Base-by-base conservation (phyloP, 1,139 yeast species). In the Nakaseomyces sp. region DNA sequence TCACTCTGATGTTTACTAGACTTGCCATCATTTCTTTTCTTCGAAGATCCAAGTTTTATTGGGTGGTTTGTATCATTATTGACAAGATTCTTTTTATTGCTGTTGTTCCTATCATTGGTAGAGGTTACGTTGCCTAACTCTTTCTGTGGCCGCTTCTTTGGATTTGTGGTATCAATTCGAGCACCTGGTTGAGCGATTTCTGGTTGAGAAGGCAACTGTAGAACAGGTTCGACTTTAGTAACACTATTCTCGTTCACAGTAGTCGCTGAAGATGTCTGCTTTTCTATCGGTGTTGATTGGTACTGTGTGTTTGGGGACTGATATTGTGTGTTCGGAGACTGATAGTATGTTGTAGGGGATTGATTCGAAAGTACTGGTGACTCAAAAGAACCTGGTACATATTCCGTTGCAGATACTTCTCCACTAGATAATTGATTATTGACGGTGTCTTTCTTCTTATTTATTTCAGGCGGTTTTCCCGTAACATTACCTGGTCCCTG, bases 1-100 rank as follows among this genome's bases (percentile, higher is more conserved):
- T 37, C 38, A 13, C 36, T 32, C 6, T 32, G 36, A 3, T 32
- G 36, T 32, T 32, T 32, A n/a, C 9, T n/a, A 32, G 12, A 15
- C 12, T n/a, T 30, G 12, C 24, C 3, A 4, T 32, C 36, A 2
- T 9, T 8, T 12, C 12, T 32, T 4, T 18, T 32, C 24, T 32
- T 32, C 9, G 17, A 13, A 4, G 15, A 8, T 17, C 16, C 36
- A 8, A 32, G 5, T 3, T 18, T 32, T 17, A 5, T 12, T 6
- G 15, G 36, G 2, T 18, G 36, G 17, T 32, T 13, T 12, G 24
- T 4, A 6, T 32, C 36, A 18, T 17, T 12, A 32, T 5, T 3
- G 7, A 2, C n/a, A n/a, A n/a, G n/a, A n/a, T n/a, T n/a, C n/a
- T n/a, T n/a, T n/a, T n/a, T n/a, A n/a, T n/a, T n/a, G n/a, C n/a